Conservation (phyloP, 2,329 filamentous ascomycete species). For the Diaporthe capsici region DNA sequence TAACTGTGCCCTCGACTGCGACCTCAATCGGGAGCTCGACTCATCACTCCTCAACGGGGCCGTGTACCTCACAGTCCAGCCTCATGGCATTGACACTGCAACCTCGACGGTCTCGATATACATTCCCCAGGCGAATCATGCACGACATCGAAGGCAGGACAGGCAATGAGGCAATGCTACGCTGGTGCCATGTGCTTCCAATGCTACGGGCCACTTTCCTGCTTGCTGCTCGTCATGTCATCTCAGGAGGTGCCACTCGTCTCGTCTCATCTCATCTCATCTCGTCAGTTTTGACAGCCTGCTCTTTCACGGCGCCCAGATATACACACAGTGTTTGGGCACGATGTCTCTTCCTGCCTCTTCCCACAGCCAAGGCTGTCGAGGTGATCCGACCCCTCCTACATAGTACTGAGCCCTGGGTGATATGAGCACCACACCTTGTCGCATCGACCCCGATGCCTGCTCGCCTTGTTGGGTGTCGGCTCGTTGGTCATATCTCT, state of each 20-base stretch:
- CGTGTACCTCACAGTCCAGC: background rate
- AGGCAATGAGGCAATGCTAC: slow-evolving; percentile 26
- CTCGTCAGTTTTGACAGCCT: slow-evolving; percentile 24
- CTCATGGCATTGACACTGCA: slow-evolving; percentile 30
- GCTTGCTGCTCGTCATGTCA: slow-evolving; percentile 25
- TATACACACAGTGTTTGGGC: background rate
- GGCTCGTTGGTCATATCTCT: background rate
- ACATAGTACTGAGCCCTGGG: background rate
- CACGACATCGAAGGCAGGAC: slow-evolving; percentile 26
- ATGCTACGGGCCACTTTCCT: slow-evolving; percentile 23
- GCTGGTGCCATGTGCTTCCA: slow-evolving; percentile 32
- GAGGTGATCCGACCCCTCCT: background rate
- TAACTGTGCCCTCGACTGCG: background rate
- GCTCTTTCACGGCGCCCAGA: background rate
- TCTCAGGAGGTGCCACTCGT: slow-evolving; percentile 23
- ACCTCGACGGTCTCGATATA: slow-evolving; percentile 13
- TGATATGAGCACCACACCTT: background rate
- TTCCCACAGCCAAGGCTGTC: background rate
- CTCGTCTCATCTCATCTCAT: slow-evolving; percentile 30
- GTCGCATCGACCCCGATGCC: background rate
- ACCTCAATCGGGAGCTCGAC: slow-evolving; percentile 3
- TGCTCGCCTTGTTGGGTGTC: background rate
- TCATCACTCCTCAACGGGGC: background rate
- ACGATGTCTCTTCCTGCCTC: background rate
- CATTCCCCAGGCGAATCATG: slow-evolving; percentile 27